These are phyloP conservation scores for Flaveria sonorensis DNA, from an alignment of 129 eudicot genomes.

Conservation along the genomic window DNA sequence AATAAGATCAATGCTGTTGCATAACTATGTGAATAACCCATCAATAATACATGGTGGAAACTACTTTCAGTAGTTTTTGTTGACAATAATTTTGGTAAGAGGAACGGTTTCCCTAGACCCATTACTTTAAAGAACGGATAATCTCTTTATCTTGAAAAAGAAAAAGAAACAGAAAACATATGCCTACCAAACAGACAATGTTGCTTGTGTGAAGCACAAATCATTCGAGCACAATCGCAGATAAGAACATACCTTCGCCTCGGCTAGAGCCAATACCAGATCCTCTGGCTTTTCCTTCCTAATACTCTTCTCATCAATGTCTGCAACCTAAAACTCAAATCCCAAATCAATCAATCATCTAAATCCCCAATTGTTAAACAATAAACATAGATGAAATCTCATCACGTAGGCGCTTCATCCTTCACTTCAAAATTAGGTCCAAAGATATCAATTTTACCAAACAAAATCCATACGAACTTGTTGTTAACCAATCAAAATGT, in stretches of 20 bases:
- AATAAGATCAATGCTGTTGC: not conserved
- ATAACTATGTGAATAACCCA: not conserved
- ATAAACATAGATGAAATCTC: not conserved
- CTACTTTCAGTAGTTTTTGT: not conserved
- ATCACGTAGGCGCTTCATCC: not conserved
- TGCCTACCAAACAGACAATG: too few relatives aligned
- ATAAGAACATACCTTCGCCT: constrained; percentile 72
- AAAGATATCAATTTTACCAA: too few relatives aligned
- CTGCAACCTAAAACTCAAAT: constrained; percentile 63
- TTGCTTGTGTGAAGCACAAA: too few relatives aligned
- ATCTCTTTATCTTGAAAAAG: too few relatives aligned
- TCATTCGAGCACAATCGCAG: too few relatives aligned
- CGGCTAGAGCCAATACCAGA: constrained; percentile 79
- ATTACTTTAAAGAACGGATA: too few relatives aligned
- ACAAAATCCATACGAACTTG: too few relatives aligned
- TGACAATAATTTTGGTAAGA: too few relatives aligned
- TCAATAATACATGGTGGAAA: not conserved
- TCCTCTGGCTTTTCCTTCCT: constrained; percentile 90
- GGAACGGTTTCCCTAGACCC: too few relatives aligned
- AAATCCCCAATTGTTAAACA: not conserved
- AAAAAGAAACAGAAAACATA: too few relatives aligned
- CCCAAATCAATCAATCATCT: not conserved
- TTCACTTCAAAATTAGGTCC: not conserved
- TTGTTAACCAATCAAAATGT: not conserved
- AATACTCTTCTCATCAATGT: constrained; percentile 87